These are phyloP conservation scores for Polyrhizophydium stewartii DNA, from an alignment of 371 early-diverging fungal species.

Conservation along the genomic window DNA sequence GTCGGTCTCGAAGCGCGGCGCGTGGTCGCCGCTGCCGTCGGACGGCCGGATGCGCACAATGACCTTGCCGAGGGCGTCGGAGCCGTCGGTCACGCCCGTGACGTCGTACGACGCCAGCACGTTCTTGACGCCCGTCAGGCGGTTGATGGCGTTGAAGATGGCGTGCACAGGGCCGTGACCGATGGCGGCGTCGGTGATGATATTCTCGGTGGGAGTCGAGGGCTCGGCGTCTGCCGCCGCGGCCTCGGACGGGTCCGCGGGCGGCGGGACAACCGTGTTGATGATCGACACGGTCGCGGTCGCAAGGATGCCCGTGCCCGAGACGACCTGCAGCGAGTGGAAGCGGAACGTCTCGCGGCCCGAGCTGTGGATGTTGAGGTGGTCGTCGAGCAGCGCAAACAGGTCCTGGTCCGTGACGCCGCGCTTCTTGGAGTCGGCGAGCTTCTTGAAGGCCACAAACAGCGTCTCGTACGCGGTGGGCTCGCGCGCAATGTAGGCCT, in stretches of 20 bases:
- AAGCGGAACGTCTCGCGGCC: constrained; percentile 53
- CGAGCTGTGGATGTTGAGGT: constrained; percentile 25
- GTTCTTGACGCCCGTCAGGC: constrained; percentile 54
- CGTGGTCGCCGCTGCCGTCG: constrained; percentile 3
- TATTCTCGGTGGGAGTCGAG: constrained; percentile 52
- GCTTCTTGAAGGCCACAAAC: constrained; percentile 82
- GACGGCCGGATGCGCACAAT: constrained; percentile 58
- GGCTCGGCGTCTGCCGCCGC: constrained; percentile 42
- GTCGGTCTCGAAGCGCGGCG: constrained; percentile 9
- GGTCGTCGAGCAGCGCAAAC: constrained; percentile 73
- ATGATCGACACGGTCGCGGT: constrained; percentile 70
- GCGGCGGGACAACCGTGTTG: constrained; percentile 18
- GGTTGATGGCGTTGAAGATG: constrained; percentile 77
- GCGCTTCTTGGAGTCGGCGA: constrained; percentile 84
- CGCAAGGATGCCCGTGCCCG: constrained; percentile 62
- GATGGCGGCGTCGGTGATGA: constrained; percentile 69
- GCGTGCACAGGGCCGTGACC: constrained; percentile 84
- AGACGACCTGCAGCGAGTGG: constrained; percentile 65
- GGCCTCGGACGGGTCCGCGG: background rate
- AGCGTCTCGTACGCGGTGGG: constrained; percentile 63
- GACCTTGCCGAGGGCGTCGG: constrained; percentile 83
- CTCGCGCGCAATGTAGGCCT: constrained; percentile 32
- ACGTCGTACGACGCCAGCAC: constrained; percentile 76
- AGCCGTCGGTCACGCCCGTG: constrained; percentile 77
- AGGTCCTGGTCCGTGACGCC: constrained; percentile 87